phyloP scores from a whole-genome alignment of 2,329 filamentous ascomycete species.

The Chaetothyriales sp. region DNA sequence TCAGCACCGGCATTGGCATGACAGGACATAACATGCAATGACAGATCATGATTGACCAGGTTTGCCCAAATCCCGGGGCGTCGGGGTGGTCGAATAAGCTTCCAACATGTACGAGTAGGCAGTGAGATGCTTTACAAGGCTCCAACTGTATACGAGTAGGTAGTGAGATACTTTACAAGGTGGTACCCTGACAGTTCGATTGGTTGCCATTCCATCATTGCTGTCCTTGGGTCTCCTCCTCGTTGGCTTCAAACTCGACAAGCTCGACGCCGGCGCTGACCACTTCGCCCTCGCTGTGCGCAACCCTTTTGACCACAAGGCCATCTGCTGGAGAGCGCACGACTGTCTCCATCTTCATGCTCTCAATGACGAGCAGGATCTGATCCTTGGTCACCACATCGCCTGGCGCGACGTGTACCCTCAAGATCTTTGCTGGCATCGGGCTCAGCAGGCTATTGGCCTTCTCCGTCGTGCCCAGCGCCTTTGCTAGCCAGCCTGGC shows the following conservation, averaged over 20 bases:
- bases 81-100: too few relatives aligned
- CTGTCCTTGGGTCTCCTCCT: not conserved
- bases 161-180: too few relatives aligned
- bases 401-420: conserved; percentile 74
- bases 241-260: conserved; percentile 52
- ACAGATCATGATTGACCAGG: too few relatives aligned
- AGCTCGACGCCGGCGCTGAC: conserved; percentile 63
- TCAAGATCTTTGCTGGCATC: conserved; percentile 93
- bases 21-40: too few relatives aligned
- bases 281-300: conserved; percentile 64
- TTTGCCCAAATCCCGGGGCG: too few relatives aligned
- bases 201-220: not conserved
- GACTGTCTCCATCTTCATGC: conserved; percentile 82
- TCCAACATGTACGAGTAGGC: too few relatives aligned
- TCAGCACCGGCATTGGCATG: too few relatives aligned
- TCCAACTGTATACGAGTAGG: too few relatives aligned
- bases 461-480: conserved; percentile 64
- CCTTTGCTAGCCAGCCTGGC: conserved; percentile 75
- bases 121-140: too few relatives aligned
- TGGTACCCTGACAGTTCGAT: not conserved
- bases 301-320: conserved; percentile 49
- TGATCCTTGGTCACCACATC: conserved; percentile 72
- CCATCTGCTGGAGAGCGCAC: conserved; percentile 63
- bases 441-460: conserved; percentile 75
- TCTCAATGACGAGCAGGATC: conserved; percentile 77